Evolutionary conservation across 441 rosid genomes (phyloP), one percentile per base, ranked within the genome.

Genomic region (Gossypium trilobum): DNA sequence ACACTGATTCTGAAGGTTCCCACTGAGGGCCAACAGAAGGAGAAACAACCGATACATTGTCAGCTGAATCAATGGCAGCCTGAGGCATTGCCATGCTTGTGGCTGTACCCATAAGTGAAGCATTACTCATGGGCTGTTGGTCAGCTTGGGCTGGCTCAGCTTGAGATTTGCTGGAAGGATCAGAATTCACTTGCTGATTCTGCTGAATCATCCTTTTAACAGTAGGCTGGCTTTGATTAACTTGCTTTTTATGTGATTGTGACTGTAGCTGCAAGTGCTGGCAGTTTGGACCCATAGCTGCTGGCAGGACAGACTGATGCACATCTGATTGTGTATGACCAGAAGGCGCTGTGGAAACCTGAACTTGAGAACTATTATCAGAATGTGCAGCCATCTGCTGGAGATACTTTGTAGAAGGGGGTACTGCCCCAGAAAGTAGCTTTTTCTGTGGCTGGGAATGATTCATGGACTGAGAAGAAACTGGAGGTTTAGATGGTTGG

Each of bases 231-330:
- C 79, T 75, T 73, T 87, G 92, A 80, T 76, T 83, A 56, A 82
- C 78, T 82, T 86, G 95, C 82, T 89, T 91, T 81, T 83, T 96
- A 56, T 83, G 89, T 68, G 79, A 71, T 75, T 75, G 88, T 48
- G 79, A 70, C 31, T 82, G 85, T 29, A 70, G 72, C 54, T 82
- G 91, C 78, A 83, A 68, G 78, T 84, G 89, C 82, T 86, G 97
- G 70, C 88, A 91, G 82, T 79, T 92, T 69, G 92, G 79, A 75
- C 85, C 77, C 66, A 84, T 71, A 19, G 77, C 72, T 31, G 89
- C 68, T 11, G 90, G 80, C 63, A 88, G 67, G 80, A 75, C 75
- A 71, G 90, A 77, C 75, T 86, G 92, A 73, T 78, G 86, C 68
- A 79, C 50, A 57, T 84, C 68, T 25, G 89, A 51, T 64, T 68